Base-by-base conservation (phyloP, 768 basidiomycete species). In the Pleurotus tuber-regium region DNA sequence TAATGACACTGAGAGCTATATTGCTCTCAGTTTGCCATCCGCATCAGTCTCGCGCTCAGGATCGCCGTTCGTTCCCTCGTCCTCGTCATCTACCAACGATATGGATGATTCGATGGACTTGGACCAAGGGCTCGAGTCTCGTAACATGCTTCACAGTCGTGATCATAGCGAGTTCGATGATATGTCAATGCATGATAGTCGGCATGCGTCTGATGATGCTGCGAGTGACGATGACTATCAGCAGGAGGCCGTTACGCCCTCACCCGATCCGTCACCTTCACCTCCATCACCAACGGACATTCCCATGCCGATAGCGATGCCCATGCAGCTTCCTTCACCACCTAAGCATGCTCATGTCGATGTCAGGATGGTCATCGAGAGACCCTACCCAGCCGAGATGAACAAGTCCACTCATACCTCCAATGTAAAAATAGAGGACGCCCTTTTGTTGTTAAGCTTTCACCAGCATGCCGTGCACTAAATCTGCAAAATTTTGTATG, bases 341-440 rank as follows among this genome's bases (percentile, higher is more conserved):
- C 49, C 38, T 11, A 28, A 31, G n/a, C 28, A 29, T 21, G 53
- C 51, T 36, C 56, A 40, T 25, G 19, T 51, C 25, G 42, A 41
- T 23, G 38, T 57, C 29, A 62, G 59, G 31, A 59, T 69, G 50
- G 63, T 71, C 38, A 65, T 77, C 18, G 70, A 73, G 52, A 64
- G 74, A 31, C 69, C 70, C 14, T 60, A 70, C 44, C 74, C 75
- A 51, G 71, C 74, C 47, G 77, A 80, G 44, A 61, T 78, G 47
- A 81, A 80, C 59, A 70, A 71, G 26, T 61, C 69, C 10, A 63
- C 64, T 36, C 75, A 66, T 54, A 77, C 74, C 52, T 68, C 72
- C 47, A 82, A 82, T 42, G 80, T 87, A 54, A 82, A 75, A 60
- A 73, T 87, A 46, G 88, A 89, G 65, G 88, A 91, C 59, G 88